A percentile compares a stretch with the other conserved stretches of the same genome.
phyloP scores from a whole-genome alignment of 257 asterid species.

The Pogostemon cablin region DNA sequence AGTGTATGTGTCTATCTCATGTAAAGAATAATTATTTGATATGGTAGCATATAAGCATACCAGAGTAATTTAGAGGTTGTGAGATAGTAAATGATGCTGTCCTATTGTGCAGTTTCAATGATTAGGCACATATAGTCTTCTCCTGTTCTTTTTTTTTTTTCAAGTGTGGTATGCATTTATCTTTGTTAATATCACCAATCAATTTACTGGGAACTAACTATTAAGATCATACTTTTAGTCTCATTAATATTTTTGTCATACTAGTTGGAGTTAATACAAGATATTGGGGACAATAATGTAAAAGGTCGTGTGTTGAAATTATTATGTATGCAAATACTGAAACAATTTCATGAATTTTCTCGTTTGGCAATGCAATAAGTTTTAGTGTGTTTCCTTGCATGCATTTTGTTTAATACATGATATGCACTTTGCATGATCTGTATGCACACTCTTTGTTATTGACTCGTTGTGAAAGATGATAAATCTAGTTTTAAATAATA shows the following conservation, averaged over 20 bases:
- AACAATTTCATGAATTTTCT: not conserved
- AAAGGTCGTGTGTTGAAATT: not conserved
- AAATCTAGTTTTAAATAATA: not conserved
- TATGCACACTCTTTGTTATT: not conserved
- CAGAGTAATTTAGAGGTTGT: not conserved
- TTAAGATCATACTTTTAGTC: not conserved
- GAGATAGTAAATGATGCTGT: not conserved
- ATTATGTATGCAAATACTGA: not conserved
- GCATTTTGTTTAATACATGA: slow-evolving; percentile 11
- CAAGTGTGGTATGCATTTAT: not conserved
- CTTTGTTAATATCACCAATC: not conserved
- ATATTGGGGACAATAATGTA: not conserved
- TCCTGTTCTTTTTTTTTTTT: not conserved
- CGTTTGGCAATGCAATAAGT: not conserved
- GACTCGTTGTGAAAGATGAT: not conserved
- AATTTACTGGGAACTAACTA: not conserved
- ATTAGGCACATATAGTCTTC: not conserved
- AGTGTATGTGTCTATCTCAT: not conserved
- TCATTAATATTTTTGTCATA: not conserved
- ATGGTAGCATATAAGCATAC: not conserved
- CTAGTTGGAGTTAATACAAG: not conserved
- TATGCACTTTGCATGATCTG: not conserved
- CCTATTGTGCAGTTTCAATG: not conserved
- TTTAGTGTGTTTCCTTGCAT: not conserved
- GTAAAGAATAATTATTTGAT: slow-evolving; percentile 8